Evolutionary conservation across 2,329 filamentous ascomycete genomes (phyloP).

Genomic region (Aureobasidium zeae): DNA sequence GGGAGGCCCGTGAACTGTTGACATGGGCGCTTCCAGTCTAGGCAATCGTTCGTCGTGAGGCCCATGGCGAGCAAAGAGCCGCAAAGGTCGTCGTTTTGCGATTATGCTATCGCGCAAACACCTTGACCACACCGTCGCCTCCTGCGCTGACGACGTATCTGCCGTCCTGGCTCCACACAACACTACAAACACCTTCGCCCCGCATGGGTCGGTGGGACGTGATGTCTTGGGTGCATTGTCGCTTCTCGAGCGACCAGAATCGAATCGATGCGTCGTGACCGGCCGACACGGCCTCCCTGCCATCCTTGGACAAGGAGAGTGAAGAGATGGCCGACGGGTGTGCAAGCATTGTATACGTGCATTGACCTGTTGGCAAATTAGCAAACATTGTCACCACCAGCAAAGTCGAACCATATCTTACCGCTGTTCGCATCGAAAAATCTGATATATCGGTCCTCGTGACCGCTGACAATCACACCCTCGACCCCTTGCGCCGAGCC

Average conservation of each 20-base stretch:
- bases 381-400: not conserved
- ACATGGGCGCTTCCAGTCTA: no score
- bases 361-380: conserved; percentile 63
- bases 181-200: conserved; percentile 86
- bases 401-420: conserved; percentile 57
- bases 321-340: conserved; percentile 89
- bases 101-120: conserved; percentile 46
- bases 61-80: no score
- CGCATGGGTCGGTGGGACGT: conserved; percentile 89
- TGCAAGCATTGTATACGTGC: conserved; percentile 96
- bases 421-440: conserved; percentile 99
- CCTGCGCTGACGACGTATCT: conserved; percentile 90
- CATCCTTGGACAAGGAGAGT: conserved; percentile 84
- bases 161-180: conserved; percentile 93
- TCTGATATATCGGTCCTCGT: conserved; percentile 90
- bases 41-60: no score
- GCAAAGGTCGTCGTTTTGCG: conserved; percentile 8
- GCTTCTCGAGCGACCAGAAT: conserved; percentile 96
- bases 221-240: conserved; percentile 90
- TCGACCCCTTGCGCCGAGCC: conserved; percentile 67
- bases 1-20: no score
- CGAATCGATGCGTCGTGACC: conserved; percentile 91
- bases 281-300: conserved; percentile 86
- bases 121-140: conserved; percentile 92
- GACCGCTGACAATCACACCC: conserved; percentile 89